These are phyloP conservation scores for Leishmania mexicana DNA, from an alignment of 208 protist genomes.

Conservation along the genomic window DNA sequence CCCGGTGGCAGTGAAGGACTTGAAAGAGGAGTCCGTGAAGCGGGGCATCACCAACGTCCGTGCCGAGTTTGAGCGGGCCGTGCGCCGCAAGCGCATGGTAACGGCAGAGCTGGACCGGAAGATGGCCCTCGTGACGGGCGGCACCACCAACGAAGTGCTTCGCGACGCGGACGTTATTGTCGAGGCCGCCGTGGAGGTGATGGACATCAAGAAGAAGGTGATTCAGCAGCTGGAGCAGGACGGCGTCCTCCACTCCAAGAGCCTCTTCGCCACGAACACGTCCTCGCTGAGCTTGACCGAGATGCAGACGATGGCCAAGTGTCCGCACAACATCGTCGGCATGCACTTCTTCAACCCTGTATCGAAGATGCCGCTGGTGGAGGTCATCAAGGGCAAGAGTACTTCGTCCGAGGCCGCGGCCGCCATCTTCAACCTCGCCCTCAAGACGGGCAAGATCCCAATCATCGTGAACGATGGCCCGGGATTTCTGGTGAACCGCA, in stretches of 20 bases:
- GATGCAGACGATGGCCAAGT: conserved; percentile 74
- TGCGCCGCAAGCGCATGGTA: conserved; percentile 70
- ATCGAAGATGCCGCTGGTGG: conserved; percentile 93
- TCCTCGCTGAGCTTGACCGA: conserved; percentile 92
- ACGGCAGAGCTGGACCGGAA: conserved; percentile 39
- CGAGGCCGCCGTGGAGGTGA: conserved; percentile 93
- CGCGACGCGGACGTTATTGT: conserved; percentile 81
- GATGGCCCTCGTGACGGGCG: conserved; percentile 66
- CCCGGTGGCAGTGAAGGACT: conserved; percentile 71
- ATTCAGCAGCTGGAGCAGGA: conserved; percentile 80
- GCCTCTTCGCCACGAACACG: conserved; percentile 94
- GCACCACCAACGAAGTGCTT: conserved; percentile 58
- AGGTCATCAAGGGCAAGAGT: conserved; percentile 88
- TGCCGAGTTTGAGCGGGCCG: conserved; percentile 58
- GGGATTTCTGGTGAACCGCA: conserved; percentile 87
- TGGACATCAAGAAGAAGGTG: conserved; percentile 93
- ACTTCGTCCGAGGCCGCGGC: conserved; percentile 80
- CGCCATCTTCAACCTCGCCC: conserved; percentile 71
- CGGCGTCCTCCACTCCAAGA: conserved; percentile 52
- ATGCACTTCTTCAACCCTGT: conserved; percentile 97
- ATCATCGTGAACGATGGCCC: conserved; percentile 92
- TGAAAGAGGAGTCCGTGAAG: conserved; percentile 71
- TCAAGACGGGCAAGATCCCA: conserved; percentile 90
- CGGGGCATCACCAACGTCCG: conserved; percentile 69
- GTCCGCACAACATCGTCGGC: conserved; percentile 87